Base-by-base conservation (phyloP, 495 filamentous ascomycete genomes). In the Niebla homalea region DNA sequence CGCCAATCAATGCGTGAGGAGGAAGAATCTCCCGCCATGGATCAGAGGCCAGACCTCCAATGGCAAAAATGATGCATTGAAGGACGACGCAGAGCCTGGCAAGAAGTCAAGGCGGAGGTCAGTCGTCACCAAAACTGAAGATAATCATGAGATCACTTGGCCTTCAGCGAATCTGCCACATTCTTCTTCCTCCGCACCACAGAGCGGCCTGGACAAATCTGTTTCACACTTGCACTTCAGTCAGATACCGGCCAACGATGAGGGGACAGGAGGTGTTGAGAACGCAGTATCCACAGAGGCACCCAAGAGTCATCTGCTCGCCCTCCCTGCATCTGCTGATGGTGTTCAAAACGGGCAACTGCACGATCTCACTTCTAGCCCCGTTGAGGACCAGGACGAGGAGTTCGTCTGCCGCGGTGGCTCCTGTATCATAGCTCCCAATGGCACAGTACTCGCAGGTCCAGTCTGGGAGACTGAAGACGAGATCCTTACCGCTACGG, bases 401-500 rank as follows among this genome's bases (percentile, higher is more conserved):
- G 66, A 66, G 4, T 84, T 75, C 49, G 57, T 78, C 42, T 84
- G 72, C 43, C 73, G 81, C 7, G 90, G 89, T 22, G 90, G 90
- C 0, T 90, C 84, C 0, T 83, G 80, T 54, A 89, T 97, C 53
- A 69, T 94, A 41, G 81, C 75, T 6, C 90, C 90, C 0, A 68
- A 84, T 26, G 90, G 90, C 0, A 75, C 89, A 4, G 75, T 89
- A 3, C 62, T 95, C 0, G 78, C 76, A 0, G 88, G 86, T 0
- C 90, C 90, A 1, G 66, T 93, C 45, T 94, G 87, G 87, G 85
- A 92, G 48, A 77, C 82, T 32, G 80, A 89, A 48, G 75, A 83
- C 54, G 71, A 69, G 0, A 51, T 81, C 4, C 55, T 75, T 16
- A 61, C 71, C 12, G 61, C 67, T 2, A 69, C 75, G 46, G 72